Evolutionary conservation across 345 rosid species (phyloP).

Genomic region (Nephelium lappaceum): DNA sequence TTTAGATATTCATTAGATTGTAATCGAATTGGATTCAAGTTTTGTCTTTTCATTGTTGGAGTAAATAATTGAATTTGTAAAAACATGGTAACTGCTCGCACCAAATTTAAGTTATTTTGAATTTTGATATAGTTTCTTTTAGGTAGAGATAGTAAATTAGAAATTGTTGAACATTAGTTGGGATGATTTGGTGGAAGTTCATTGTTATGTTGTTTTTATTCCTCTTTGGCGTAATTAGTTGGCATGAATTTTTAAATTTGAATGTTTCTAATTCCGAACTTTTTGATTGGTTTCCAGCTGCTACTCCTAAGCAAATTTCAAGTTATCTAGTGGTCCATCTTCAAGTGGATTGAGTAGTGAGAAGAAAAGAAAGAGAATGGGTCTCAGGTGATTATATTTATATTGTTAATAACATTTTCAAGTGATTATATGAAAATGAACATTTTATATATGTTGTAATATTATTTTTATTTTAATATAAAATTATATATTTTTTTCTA

Average conservation of each 20-base stretch:
- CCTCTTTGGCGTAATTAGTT: neutral
- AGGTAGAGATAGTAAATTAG: neutral
- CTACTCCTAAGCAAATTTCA: slow-evolving; percentile 90
- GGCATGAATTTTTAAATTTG: slow-evolving; percentile 3
- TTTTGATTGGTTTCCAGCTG: slow-evolving; percentile 49
- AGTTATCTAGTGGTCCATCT: too few relatives aligned
- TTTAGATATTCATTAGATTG: neutral
- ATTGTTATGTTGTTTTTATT: neutral
- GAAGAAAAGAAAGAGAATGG: too few relatives aligned
- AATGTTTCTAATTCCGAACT: slow-evolving; percentile 9
- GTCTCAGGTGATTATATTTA: too few relatives aligned
- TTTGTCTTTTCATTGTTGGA: neutral
- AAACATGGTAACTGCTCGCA: neutral
- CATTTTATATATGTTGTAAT: too few relatives aligned
- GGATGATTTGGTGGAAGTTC: neutral
- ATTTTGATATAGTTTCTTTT: neutral
- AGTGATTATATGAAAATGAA: too few relatives aligned
- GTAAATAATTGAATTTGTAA: neutral
- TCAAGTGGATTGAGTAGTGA: too few relatives aligned
- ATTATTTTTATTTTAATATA: too few relatives aligned
- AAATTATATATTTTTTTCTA: too few relatives aligned
- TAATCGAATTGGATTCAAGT: neutral
- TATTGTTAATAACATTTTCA: too few relatives aligned
- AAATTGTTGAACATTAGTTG: neutral
- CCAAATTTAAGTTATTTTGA: neutral